A percentile compares a stretch with the other conserved stretches of the same genome.
Conservation (phyloP, 805 yeast genomes). For the Kockiozyma suomiensis region DNA sequence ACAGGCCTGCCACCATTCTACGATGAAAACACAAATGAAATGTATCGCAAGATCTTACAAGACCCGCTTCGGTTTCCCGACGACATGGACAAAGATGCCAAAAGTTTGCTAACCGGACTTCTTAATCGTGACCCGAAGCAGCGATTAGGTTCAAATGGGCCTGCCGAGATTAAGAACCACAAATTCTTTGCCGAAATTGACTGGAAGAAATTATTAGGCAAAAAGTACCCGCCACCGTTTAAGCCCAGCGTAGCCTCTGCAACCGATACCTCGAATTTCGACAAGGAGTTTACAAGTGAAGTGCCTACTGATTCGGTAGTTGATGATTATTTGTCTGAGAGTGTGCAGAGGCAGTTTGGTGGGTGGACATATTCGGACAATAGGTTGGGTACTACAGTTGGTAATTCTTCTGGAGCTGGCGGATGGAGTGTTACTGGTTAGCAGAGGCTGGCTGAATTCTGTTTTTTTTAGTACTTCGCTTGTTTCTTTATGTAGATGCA, state of each 20-base stretch:
- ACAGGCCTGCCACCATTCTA: conserved; percentile 97
- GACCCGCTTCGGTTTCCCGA: conserved; percentile 88
- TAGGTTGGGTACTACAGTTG: conserved; percentile 33
- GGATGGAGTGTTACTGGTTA: conserved; percentile 33
- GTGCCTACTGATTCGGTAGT: conserved; percentile 95
- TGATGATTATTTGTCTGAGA: conserved; percentile 78
- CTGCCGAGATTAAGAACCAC: conserved; percentile 80
- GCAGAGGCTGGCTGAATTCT: neutral
- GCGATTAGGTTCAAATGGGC: conserved; percentile 78
- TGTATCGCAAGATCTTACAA: conserved; percentile 91
- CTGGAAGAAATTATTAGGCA: conserved; percentile 79
- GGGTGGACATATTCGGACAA: conserved; percentile 85
- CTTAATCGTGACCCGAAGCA: conserved; percentile 82
- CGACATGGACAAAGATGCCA: conserved; percentile 83
- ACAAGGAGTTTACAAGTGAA: conserved; percentile 87
- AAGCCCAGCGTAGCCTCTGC: conserved; percentile 78
- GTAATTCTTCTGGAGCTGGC: conserved; percentile 26
- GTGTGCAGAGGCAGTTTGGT: conserved; percentile 97
- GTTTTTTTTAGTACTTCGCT: neutral
- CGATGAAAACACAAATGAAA: conserved; percentile 87
- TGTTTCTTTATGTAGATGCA: neutral
- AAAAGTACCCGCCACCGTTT: conserved; percentile 93
- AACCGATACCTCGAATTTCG: conserved; percentile 90
- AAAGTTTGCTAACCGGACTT: conserved; percentile 71
- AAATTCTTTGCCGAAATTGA: conserved; percentile 82